phyloP scores from a whole-genome alignment of 192 early-diverging fungal genomes.

The Jimgerdemannia flammicorona region DNA sequence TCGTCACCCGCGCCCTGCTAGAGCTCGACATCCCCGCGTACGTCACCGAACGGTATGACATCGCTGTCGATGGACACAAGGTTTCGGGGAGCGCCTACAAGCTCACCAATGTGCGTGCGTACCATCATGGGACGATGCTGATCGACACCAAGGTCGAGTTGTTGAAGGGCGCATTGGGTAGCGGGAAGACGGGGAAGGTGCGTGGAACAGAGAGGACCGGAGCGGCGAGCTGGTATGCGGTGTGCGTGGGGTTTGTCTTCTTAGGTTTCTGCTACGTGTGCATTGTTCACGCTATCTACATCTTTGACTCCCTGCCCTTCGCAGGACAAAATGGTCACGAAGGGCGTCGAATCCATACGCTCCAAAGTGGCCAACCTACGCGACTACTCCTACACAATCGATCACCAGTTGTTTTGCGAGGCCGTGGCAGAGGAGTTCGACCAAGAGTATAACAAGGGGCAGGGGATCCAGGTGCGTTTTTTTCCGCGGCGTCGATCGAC shows the following conservation, averaged over 20 bases:
- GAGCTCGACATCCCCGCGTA: constrained; percentile 74
- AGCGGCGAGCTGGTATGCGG: constrained; percentile 23
- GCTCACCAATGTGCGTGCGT: constrained; percentile 74
- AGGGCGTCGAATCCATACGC: constrained; percentile 89
- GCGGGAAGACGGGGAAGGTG: constrained; percentile 36
- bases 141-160: constrained; percentile 78
- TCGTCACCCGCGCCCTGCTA: constrained; percentile 73
- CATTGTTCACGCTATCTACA: background rate
- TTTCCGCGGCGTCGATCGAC: background rate
- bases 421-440: constrained; percentile 71
- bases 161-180: constrained; percentile 16
- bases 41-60: constrained; percentile 88
- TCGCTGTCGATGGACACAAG: constrained; percentile 81
- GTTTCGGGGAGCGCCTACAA: constrained; percentile 95
- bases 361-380: constrained; percentile 82
- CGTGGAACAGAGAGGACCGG: constrained; percentile 13
- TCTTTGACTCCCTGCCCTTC: background rate
- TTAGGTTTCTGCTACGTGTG: constrained; percentile 7
- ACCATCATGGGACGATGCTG: constrained; percentile 99
- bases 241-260: background rate
- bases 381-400: constrained; percentile 77
- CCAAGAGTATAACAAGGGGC: constrained; percentile 42
- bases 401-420: constrained; percentile 80
- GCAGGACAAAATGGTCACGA: constrained; percentile 63
- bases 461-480: constrained; percentile 12